Evolutionary conservation across 2,329 filamentous ascomycete genomes (phyloP).

Genomic region (Juglanconis oblonga): DNA sequence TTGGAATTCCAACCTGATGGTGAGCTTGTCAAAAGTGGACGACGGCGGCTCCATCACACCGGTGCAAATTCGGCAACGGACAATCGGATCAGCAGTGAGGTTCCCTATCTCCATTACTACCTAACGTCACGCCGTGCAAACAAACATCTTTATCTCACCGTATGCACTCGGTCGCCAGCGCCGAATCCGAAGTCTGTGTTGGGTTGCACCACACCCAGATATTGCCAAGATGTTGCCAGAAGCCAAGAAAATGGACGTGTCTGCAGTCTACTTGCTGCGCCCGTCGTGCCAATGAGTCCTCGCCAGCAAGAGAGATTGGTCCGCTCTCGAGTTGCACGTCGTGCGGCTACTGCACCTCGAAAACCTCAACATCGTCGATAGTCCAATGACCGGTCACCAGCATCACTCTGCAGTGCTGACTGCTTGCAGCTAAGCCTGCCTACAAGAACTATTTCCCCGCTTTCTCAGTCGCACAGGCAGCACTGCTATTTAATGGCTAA

Average conservation of each 20-base stretch:
- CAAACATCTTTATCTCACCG: no score
- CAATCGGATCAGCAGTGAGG: neutral
- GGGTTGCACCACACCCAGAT: neutral
- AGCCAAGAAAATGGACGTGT: neutral
- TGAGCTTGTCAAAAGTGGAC: no score
- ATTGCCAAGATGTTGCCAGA: neutral
- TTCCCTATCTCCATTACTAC: neutral
- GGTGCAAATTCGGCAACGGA: no score
- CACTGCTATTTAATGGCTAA: neutral
- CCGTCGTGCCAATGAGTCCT: neutral
- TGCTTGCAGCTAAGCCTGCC: neutral
- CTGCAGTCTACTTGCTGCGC: neutral
- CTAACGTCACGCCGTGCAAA: neutral
- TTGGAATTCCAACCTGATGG: no score
- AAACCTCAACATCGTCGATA: neutral
- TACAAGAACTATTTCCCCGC: neutral
- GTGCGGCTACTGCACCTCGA: conserved; percentile 5
- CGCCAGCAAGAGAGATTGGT: conserved; percentile 1
- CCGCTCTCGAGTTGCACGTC: neutral
- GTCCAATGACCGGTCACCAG: neutral
- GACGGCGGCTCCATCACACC: no score
- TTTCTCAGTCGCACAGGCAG: neutral
- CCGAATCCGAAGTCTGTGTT: neutral
- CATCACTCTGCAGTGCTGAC: neutral
- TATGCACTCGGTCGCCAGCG: no score